phyloP scores from a whole-genome alignment of 129 eudicot genomes.

The Saussurea involucrata region DNA sequence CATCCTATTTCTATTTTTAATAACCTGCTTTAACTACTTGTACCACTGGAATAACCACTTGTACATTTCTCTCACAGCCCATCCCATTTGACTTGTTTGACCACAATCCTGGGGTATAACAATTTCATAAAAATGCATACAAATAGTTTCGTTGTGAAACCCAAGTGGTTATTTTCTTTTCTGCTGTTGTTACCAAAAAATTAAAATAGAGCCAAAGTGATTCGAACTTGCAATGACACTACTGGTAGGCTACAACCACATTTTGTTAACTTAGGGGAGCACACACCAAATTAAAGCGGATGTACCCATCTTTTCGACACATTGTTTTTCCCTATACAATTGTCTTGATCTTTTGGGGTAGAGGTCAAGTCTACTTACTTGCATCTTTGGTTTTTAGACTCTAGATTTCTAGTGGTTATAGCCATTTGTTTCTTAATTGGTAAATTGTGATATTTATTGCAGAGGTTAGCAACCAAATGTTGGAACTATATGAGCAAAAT shows the following conservation, averaged over 20 bases:
- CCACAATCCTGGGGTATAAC: too few relatives aligned
- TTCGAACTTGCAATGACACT: neutral
- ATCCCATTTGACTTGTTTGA: too few relatives aligned
- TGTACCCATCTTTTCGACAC: too few relatives aligned
- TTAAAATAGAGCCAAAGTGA: neutral
- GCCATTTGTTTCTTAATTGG: neutral
- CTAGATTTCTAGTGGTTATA: neutral
- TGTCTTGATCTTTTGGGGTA: too few relatives aligned
- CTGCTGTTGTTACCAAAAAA: neutral
- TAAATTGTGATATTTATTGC: slow-evolving; percentile 14
- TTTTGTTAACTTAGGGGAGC: too few relatives aligned
- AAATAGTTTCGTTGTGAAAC: neutral
- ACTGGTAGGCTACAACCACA: neutral
- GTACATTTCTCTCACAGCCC: too few relatives aligned
- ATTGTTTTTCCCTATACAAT: too few relatives aligned
- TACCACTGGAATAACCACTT: too few relatives aligned
- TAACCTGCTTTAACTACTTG: too few relatives aligned
- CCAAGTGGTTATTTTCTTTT: neutral
- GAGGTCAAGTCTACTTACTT: neutral
- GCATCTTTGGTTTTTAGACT: neutral
- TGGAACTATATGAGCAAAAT: slow-evolving; percentile 55
- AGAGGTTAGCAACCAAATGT: slow-evolving; percentile 64
- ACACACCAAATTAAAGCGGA: too few relatives aligned
- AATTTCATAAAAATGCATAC: too few relatives aligned
- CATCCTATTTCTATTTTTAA: too few relatives aligned